Base-by-base conservation (phyloP, 164 flowering plant genomes). In the Vitis labrusca region DNA sequence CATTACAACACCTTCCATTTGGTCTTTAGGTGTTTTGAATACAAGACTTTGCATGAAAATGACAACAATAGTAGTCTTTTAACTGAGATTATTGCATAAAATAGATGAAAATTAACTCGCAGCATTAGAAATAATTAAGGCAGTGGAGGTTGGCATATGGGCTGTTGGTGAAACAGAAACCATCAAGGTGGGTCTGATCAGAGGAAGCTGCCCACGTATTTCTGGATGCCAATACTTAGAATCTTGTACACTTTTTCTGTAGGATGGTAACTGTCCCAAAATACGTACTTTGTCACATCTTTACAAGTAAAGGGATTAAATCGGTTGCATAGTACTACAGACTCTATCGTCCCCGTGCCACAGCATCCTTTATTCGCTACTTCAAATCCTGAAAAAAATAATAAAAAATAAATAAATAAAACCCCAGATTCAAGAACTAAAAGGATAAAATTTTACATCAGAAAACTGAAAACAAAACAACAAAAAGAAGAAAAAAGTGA, bases 281-380 rank as follows among this genome's bases (percentile, higher is more conserved):
- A 83, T 0, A 83, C 9, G 32, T 71, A 72, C 6, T 56, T 29
- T 3, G 71, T 67, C 5, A 7, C 69, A 50, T 81, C 37, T 5
- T 48, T 2, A 58, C 81, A 81, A 0, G 69, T 61, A 2, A 14
- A 14, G 0, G 70, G 27, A 27, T 50, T 55, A 5, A 19, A 59
- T 8, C 15, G 10, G 52, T 74, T 83, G 51, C 88, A 85, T 0
- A 81, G 47, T 0, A 59, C 10, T 16, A 74, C 61, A 0, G 72
- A 80, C 77, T 85, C 85, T 27, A 83, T 19, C 0, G 0, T 30
- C 7, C 88, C 88, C 2, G 86, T 74, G 0, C 88, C 86, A 59
- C 88, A 85, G 48, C 86, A 85, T 11, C 88, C 88, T 58, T n/a
- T 72, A 32, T 79, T 29, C 27, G 61, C 66, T 19, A 74, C 60